phyloP scores from a whole-genome alignment of 192 early-diverging fungal species.

The Entomortierella chlamydospora region DNA sequence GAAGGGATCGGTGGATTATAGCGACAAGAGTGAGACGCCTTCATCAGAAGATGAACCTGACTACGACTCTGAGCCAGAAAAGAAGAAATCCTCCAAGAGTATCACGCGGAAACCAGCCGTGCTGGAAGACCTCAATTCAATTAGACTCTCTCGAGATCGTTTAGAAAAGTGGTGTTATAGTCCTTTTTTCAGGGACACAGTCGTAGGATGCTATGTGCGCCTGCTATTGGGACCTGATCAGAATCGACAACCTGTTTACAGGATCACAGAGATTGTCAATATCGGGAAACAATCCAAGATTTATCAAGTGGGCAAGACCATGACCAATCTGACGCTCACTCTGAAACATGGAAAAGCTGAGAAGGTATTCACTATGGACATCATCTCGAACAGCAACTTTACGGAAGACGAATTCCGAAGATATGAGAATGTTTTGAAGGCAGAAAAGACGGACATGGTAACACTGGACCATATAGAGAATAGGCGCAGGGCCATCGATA shows the following conservation, averaged over 20 bases:
- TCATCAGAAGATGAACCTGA: constrained; percentile 39
- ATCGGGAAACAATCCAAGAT: constrained; percentile 58
- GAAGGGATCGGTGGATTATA: constrained; percentile 44
- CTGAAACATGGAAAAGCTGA: constrained; percentile 77
- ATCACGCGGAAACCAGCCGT: constrained; percentile 59
- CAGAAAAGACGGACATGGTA: constrained; percentile 60
- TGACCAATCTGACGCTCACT: constrained; percentile 73
- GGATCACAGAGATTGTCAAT: constrained; percentile 44
- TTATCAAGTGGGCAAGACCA: constrained; percentile 70
- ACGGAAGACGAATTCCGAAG: constrained; percentile 73
- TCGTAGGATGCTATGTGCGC: constrained; percentile 75
- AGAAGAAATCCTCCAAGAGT: constrained; percentile 43
- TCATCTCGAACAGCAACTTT: constrained; percentile 78
- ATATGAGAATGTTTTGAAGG: constrained; percentile 63
- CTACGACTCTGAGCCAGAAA: constrained; percentile 41
- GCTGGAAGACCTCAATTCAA: constrained; percentile 71
- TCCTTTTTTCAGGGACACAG: constrained; percentile 76
- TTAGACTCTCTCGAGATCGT: constrained; percentile 72
- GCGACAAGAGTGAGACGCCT: constrained; percentile 36
- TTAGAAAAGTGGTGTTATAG: constrained; percentile 80
- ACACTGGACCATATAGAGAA: constrained; percentile 62
- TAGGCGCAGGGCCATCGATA: constrained; percentile 67
- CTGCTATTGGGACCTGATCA: constrained; percentile 71
- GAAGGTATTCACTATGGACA: constrained; percentile 79
- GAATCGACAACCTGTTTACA: constrained; percentile 67